Percentiles rank a stretch among this genome's conserved stretches.
Evolutionary conservation across 202 grass and related monocot genomes (phyloP).

Genomic region (Zizania palustris): DNA sequence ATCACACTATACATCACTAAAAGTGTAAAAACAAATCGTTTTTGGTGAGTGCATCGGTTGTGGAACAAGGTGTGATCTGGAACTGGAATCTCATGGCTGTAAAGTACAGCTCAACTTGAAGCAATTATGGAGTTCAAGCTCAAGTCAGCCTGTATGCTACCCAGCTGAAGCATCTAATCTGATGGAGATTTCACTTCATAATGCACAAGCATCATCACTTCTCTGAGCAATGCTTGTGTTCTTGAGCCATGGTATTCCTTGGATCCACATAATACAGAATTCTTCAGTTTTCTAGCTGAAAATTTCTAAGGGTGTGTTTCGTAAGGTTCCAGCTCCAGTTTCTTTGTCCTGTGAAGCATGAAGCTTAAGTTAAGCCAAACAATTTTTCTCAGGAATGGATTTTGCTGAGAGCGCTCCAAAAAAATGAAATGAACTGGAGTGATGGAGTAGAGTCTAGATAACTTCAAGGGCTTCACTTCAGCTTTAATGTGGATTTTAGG

Average conservation of each 20-base stretch:
- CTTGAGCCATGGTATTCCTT: too few relatives aligned
- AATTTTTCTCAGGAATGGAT: too few relatives aligned
- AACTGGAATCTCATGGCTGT: constrained; percentile 45
- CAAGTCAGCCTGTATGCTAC: constrained; percentile 14
- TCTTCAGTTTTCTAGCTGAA: not conserved
- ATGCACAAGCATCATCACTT: not conserved
- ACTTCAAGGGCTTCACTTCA: too few relatives aligned
- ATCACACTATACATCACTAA: not conserved
- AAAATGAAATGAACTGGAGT: too few relatives aligned
- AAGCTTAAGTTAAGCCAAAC: too few relatives aligned
- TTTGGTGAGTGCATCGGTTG: not conserved
- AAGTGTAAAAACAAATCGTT: not conserved
- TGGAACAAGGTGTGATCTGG: constrained; percentile 13
- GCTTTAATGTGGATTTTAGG: too few relatives aligned
- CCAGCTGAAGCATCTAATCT: constrained; percentile 8
- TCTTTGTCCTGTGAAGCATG: too few relatives aligned
- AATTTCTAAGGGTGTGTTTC: too few relatives aligned
- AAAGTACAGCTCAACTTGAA: constrained; percentile 37
- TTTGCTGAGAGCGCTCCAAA: too few relatives aligned
- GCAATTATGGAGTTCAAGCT: constrained; percentile 33
- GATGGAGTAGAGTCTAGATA: too few relatives aligned
- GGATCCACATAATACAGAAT: too few relatives aligned
- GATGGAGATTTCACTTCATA: not conserved
- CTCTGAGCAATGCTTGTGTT: not conserved
- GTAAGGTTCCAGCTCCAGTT: too few relatives aligned